Evolutionary conservation across 805 yeast genomes (phyloP).

Genomic region (Hanseniaspora lachancei): DNA sequence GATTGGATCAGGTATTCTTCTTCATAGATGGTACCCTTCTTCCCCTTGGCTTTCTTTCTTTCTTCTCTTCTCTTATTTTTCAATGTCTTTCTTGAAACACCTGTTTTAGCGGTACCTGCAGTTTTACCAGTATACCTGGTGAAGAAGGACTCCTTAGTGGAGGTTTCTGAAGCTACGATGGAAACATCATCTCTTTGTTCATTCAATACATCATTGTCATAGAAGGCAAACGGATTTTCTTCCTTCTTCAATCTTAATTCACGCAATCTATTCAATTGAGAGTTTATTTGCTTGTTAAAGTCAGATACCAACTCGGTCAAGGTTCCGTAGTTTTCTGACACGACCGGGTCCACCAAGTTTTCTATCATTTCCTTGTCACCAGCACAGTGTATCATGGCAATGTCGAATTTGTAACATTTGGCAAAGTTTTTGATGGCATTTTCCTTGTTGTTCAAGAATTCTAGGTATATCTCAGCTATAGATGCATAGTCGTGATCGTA

Average conservation of each 20-base stretch:
- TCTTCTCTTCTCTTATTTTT: conserved; percentile 92
- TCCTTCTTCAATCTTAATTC: conserved; percentile 74
- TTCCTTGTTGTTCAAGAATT: conserved; percentile 46
- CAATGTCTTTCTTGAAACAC: conserved; percentile 83
- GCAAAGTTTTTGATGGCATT: conserved; percentile 59
- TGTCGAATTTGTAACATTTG: conserved; percentile 59
- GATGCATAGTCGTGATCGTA: conserved; percentile 64
- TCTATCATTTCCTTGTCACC: conserved; percentile 35
- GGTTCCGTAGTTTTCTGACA: conserved; percentile 78
- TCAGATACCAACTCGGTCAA: conserved; percentile 88
- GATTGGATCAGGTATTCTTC: conserved; percentile 88
- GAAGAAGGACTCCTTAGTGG: conserved; percentile 83
- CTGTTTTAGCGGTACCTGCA: conserved; percentile 88
- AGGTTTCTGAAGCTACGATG: conserved; percentile 84
- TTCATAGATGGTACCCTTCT: conserved; percentile 94
- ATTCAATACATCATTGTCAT: conserved; percentile 42
- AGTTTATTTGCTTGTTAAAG: conserved; percentile 68
- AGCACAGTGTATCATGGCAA: conserved; percentile 46
- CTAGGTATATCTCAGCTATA: conserved; percentile 63
- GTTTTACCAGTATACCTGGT: conserved; percentile 96
- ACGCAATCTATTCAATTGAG: conserved; percentile 73
- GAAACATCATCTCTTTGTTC: conserved; percentile 90
- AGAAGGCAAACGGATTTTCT: conserved; percentile 75
- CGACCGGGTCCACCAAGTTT: conserved; percentile 51
- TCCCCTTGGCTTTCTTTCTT: conserved; percentile 89